Evolutionary conservation across 768 basidiomycete species (phyloP).

Genomic region (Atractiella rhizophila): DNA sequence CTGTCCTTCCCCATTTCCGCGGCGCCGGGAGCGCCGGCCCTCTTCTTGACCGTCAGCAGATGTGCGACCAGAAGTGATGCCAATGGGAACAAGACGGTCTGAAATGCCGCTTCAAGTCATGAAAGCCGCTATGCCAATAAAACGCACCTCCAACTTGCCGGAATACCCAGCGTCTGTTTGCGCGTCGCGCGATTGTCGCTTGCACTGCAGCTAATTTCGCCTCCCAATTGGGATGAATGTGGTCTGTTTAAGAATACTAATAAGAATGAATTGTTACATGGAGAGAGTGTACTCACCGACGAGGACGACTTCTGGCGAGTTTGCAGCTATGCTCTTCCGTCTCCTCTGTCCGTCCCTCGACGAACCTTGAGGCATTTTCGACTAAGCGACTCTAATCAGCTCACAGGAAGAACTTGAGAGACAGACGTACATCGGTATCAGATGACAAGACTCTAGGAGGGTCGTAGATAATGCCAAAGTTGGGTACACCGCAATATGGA

Average conservation of each 20-base stretch:
- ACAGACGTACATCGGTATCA: background rate
- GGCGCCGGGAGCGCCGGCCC: background rate
- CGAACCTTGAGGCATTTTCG: too few relatives aligned
- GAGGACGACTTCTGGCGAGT: background rate
- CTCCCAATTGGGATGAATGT: conserved; percentile 97
- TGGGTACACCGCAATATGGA: conserved; percentile 90
- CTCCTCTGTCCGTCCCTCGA: too few relatives aligned
- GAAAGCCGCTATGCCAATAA: too few relatives aligned
- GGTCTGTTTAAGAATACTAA: conserved; percentile 29
- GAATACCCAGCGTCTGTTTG: conserved; percentile 91
- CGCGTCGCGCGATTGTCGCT: conserved; percentile 82
- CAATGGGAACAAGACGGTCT: conserved; percentile 90
- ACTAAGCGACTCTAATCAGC: too few relatives aligned
- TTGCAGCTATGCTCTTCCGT: too few relatives aligned
- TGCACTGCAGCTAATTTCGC: conserved; percentile 76
- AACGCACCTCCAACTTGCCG: conserved; percentile 89
- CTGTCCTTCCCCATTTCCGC: background rate
- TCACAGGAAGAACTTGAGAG: background rate
- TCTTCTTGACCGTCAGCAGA: conserved; percentile 2
- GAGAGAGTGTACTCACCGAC: background rate
- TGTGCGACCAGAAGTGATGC: conserved; percentile 54
- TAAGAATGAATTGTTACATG: conserved; percentile 10
- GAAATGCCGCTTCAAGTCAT: too few relatives aligned
- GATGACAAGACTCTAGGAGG: conserved; percentile 2
- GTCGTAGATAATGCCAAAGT: conserved; percentile 71